Evolutionary conservation across 208 protist species (phyloP).

Genomic region (Porcisia hertigi): DNA sequence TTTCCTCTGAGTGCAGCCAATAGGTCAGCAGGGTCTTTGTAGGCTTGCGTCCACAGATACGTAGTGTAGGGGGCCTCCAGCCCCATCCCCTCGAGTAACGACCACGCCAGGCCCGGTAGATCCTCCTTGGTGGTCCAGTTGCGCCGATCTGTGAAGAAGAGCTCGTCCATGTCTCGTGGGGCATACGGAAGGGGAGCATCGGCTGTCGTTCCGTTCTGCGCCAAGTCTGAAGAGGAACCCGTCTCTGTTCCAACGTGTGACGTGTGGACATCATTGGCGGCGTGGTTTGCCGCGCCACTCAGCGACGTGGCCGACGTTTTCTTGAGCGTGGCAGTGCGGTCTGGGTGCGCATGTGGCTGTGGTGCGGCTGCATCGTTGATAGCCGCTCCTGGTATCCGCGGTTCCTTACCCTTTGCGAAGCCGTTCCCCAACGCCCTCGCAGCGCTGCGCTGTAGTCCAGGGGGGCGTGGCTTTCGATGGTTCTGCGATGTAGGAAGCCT

Average conservation of each 20-base stretch:
- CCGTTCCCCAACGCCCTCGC: background rate
- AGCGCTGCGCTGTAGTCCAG: slow-evolving; percentile 2
- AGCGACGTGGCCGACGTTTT: background rate
- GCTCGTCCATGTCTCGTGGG: slow-evolving; percentile 27
- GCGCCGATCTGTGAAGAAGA: slow-evolving; percentile 6
- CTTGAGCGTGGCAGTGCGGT: background rate
- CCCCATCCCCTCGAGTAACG: slow-evolving; percentile 50
- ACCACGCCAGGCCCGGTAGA: slow-evolving; percentile 27
- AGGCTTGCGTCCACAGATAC: slow-evolving; percentile 61
- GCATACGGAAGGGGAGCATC: slow-evolving; percentile 5
- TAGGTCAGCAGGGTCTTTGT: slow-evolving; percentile 29
- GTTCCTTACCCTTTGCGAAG: background rate
- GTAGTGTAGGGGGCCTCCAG: slow-evolving; percentile 75
- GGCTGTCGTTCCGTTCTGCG: background rate
- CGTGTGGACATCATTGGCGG: background rate
- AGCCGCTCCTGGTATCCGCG: background rate
- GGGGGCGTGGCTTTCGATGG: slow-evolving; percentile 10
- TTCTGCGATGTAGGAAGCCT: background rate
- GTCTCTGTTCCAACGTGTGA: background rate
- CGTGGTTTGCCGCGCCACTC: background rate
- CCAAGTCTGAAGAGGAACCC: background rate
- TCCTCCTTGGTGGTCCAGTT: slow-evolving; percentile 24
- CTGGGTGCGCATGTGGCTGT: background rate
- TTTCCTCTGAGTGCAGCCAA: background rate
- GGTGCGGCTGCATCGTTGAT: background rate